Base-by-base conservation (phyloP, 108 stramenopile species). In the Discostella pseudostelligera region DNA sequence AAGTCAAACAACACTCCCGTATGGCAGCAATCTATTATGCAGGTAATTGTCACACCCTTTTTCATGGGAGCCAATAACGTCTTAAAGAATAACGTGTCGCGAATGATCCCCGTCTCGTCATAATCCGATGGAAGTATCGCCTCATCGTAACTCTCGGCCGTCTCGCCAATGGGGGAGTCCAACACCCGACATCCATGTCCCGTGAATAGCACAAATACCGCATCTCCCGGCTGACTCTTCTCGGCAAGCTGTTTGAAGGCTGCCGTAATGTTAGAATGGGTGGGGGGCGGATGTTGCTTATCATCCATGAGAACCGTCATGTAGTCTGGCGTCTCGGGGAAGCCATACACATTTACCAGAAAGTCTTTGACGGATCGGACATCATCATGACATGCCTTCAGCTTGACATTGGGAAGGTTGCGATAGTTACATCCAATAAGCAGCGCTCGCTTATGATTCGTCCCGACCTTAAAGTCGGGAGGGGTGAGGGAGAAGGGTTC, bases 351-450 rank as follows among this genome's bases (percentile, higher is more conserved):
- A 65, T 89, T 93, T 26, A 93, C 88, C 65, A 93, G 82, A 55
- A 89, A 90, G 55, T 93, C 91, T 80, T 93, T 90, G 71, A 93
- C 88, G 6, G 89, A 89, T 55, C 86, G 78, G 17, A 93, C 78
- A 67, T 90, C 92, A 62, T 93, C 89, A 66, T 90, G 92, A 56
- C 85, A 81, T 16, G 88, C 89, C 62, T 86, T 90, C 10, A 93
- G 74, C 60, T 86, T 73, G 2, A 87, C 91, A 26, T 83, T 83
- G 19, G 73, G 72, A 6, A 76, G 75, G 19, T 80, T 67, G 8
- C 57, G 42, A 58, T 93, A 93, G 55, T 93, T 93, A 77, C 92
- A 93, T 12, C 92, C 92, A 46, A 93, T 84, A 10, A 93, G 59
- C 8, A 93, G 76, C 12, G 87, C 73, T 29, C 88, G 77, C 50